Conservation (phyloP, 768 basidiomycete genomes). For the Sporobolomyces phaffii region DNA sequence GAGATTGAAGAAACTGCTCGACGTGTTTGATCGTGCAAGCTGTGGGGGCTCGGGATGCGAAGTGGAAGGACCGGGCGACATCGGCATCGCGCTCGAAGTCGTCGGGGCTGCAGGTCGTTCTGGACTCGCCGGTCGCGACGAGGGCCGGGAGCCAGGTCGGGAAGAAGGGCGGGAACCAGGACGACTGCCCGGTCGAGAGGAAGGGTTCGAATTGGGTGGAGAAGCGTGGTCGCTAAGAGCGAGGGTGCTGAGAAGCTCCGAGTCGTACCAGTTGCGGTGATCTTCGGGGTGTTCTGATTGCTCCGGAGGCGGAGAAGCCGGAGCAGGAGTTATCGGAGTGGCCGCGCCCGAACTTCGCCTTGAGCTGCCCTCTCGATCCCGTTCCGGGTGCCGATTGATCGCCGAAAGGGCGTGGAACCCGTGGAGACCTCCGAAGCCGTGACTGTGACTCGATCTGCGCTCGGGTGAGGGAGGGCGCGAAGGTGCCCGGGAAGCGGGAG, state of each 20-base stretch:
- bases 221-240: conserved; percentile 45
- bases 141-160: conserved; percentile 30
- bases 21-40: conserved; percentile 16
- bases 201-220: conserved; percentile 42
- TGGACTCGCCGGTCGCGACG: conserved; percentile 15
- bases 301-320: background rate
- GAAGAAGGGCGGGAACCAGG: conserved; percentile 40
- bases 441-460: conserved; percentile 36
- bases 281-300: conserved; percentile 22
- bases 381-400: conserved; percentile 2
- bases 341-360: background rate
- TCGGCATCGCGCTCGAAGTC: conserved; percentile 23
- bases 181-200: conserved; percentile 44
- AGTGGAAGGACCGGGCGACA: conserved; percentile 1
- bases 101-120: conserved; percentile 2
- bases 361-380: background rate
- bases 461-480: conserved; percentile 30
- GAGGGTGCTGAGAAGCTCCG: conserved; percentile 69
- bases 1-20: conserved; percentile 36
- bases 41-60: conserved; percentile 12
- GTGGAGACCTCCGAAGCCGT: conserved; percentile 35
- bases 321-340: background rate
- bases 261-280: conserved; percentile 70
- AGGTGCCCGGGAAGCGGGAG: conserved; percentile 27
- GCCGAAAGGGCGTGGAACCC: conserved; percentile 27